Conservation (phyloP, 1,284 basidiomycete species). For the Afroboletus lepidellus region DNA sequence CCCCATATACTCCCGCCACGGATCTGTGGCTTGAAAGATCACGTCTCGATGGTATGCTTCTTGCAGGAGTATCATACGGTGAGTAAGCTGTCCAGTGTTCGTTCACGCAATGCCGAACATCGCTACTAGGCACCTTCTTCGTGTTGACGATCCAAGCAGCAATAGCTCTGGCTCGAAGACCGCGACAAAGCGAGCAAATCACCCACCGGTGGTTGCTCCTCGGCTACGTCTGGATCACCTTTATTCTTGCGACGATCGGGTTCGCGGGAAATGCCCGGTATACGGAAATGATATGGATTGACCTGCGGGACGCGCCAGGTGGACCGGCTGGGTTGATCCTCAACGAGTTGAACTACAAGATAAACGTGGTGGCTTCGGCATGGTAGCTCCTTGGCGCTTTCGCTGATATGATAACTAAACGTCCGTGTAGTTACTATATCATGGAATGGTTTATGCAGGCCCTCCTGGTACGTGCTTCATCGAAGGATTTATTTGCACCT, state of each 20-base stretch:
- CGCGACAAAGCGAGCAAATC: neutral
- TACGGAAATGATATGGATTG: constrained; percentile 38
- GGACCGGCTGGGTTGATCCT: constrained; percentile 27
- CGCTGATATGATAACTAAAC: neutral
- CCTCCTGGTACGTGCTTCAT: constrained; percentile 16
- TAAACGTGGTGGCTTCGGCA: constrained; percentile 26
- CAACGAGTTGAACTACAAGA: constrained; percentile 24
- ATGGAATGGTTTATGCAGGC: constrained; percentile 33
- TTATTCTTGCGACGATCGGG: constrained; percentile 31
- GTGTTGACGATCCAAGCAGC: constrained; percentile 23
- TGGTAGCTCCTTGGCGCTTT: constrained; percentile 16
- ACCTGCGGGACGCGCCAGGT: constrained; percentile 24
- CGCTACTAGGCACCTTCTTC: constrained; percentile 19
- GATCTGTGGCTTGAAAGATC: constrained; percentile 29
- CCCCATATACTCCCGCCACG: constrained; percentile 16
- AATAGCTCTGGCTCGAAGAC: constrained; percentile 5
- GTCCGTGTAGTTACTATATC: constrained; percentile 20
- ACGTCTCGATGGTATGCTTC: constrained; percentile 26
- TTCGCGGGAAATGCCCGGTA: constrained; percentile 32
- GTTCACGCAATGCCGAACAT: neutral
- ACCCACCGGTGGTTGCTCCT: constrained; percentile 11
- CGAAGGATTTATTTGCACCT: neutral
- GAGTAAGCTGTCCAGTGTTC: neutral
- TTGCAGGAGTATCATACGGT: constrained; percentile 24
- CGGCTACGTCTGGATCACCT: constrained; percentile 27